phyloP scores from a whole-genome alignment of 192 early-diverging fungal species.

The Podila verticillata region DNA sequence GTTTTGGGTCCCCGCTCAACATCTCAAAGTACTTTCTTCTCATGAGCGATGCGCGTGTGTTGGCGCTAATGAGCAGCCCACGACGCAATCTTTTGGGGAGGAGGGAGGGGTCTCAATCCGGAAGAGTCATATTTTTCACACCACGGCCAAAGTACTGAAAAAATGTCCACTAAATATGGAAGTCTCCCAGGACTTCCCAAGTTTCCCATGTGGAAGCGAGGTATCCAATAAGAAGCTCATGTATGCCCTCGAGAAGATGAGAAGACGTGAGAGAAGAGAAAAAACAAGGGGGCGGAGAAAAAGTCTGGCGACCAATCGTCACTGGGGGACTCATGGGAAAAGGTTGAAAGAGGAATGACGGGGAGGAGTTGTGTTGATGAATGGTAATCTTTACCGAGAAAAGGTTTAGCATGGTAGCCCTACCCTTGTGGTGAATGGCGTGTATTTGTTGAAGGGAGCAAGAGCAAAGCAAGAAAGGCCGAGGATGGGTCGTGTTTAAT shows the following conservation, averaged over 20 bases:
- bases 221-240: background rate
- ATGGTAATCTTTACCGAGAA: too few relatives aligned
- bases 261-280: background rate
- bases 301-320: too few relatives aligned
- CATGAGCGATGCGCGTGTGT: background rate
- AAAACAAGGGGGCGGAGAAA: too few relatives aligned
- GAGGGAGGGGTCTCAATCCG: background rate
- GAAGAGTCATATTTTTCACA: background rate
- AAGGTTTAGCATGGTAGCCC: too few relatives aligned
- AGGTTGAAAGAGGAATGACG: too few relatives aligned
- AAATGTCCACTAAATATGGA: conserved; percentile 3
- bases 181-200: background rate
- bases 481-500: background rate
- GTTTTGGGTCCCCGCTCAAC: background rate
- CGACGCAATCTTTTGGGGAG: background rate
- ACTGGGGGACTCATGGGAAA: too few relatives aligned
- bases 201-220: background rate
- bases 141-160: background rate
- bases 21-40: too few relatives aligned
- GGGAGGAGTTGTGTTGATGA: too few relatives aligned
- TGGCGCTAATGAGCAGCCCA: background rate
- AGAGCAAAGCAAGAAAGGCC: background rate
- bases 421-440: background rate
- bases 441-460: background rate
- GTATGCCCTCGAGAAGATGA: background rate